A percentile compares a stretch with the other conserved stretches of the same genome.
Evolutionary conservation across 2,329 filamentous ascomycete species (phyloP).

Genomic region (Lasiodiplodia sp.): DNA sequence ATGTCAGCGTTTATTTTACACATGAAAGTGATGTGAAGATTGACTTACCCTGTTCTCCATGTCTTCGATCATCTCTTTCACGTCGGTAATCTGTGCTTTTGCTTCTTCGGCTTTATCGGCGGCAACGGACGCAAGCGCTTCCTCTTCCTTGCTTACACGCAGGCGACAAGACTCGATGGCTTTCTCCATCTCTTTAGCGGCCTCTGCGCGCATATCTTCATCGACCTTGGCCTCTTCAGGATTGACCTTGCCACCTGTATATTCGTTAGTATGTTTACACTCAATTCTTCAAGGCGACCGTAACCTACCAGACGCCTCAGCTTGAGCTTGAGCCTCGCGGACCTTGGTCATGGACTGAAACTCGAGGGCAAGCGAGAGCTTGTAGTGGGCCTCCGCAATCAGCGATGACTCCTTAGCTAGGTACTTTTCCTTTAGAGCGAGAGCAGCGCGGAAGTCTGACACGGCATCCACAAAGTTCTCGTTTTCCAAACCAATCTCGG

Average conservation of each 20-base stretch:
- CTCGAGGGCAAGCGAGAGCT: constrained; percentile 92
- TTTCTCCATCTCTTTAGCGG: constrained; percentile 72
- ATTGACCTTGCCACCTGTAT: constrained; percentile 50
- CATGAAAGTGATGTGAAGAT: neutral
- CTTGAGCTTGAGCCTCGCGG: constrained; percentile 58
- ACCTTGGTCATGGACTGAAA: constrained; percentile 81
- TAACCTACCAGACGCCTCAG: constrained; percentile 31
- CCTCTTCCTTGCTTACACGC: constrained; percentile 74
- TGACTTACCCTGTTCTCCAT: constrained; percentile 74
- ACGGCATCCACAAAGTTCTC: constrained; percentile 92
- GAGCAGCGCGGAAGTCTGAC: constrained; percentile 77
- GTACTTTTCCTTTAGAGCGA: constrained; percentile 79
- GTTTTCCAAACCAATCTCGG: constrained; percentile 96
- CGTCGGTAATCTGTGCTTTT: constrained; percentile 70
- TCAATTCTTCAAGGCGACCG: neutral
- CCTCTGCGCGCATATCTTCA: constrained; percentile 74
- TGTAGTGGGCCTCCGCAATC: constrained; percentile 94
- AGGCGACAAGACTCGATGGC: constrained; percentile 76
- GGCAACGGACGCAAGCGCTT: constrained; percentile 63
- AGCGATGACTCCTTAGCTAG: constrained; percentile 83
- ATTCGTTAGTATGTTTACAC: constrained; percentile 38
- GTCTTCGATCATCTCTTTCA: constrained; percentile 79
- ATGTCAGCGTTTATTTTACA: constrained; percentile 31
- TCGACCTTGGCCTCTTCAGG: constrained; percentile 62
- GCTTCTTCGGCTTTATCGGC: constrained; percentile 72